phyloP scores from a whole-genome alignment of 139 green algal genomes.

The Coelastrella sp. region DNA sequence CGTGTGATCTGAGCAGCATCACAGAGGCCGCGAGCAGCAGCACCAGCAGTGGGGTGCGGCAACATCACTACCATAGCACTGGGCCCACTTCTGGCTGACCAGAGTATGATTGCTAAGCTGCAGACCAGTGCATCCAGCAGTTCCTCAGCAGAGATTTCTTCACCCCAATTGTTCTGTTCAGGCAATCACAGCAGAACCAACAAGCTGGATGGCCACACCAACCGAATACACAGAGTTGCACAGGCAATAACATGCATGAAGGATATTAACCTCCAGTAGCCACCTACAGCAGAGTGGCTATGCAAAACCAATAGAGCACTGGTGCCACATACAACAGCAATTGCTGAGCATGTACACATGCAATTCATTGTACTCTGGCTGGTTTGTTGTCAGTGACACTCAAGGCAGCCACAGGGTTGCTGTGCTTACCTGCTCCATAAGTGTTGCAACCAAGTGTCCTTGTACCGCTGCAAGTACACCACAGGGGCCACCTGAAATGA shows the following conservation, averaged over 20 bases:
- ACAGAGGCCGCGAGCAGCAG: constrained; percentile 1
- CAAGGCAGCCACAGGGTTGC: no score
- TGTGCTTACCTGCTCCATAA: constrained; percentile 20
- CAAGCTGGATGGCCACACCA: not conserved
- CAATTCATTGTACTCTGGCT: no score
- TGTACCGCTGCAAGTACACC: constrained; percentile 34
- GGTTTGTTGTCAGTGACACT: no score
- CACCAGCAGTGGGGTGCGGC: not conserved
- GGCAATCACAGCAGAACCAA: not conserved
- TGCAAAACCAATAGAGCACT: no score
- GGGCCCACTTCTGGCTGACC: not conserved
- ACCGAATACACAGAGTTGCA: no score
- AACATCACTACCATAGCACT: constrained; percentile 8
- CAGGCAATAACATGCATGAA: no score
- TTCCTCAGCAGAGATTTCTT: not conserved
- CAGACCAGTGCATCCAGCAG: constrained; percentile 13
- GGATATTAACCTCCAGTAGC: no score
- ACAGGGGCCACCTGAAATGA: constrained; percentile 20
- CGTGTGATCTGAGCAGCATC: not conserved
- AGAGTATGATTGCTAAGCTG: constrained; percentile 6
- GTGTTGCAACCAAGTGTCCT: constrained; percentile 28
- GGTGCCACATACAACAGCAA: no score
- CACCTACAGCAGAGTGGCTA: no score
- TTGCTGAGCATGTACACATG: no score
- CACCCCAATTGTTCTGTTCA: no score